phyloP scores from a whole-genome alignment of 345 rosid species.

The Euclidium syriacum region DNA sequence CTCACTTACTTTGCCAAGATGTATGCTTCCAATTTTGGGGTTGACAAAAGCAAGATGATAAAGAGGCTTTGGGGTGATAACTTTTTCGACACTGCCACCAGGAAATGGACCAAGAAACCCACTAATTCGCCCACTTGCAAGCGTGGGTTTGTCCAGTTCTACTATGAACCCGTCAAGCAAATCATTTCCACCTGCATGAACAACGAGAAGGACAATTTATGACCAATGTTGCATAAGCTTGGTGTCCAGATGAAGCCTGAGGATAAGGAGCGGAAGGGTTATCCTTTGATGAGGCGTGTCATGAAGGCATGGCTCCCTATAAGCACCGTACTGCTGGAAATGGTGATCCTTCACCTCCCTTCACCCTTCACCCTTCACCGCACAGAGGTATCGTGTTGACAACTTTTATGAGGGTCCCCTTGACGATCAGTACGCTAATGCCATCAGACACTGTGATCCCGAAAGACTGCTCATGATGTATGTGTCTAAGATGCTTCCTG shows the following conservation, averaged over 20 bases:
- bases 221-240: constrained; percentile 66
- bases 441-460: constrained; percentile 61
- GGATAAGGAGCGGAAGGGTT: constrained; percentile 58
- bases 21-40: constrained; percentile 71
- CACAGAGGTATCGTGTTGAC: constrained; percentile 64
- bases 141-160: too few relatives aligned
- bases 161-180: constrained; percentile 70
- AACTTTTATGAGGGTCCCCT: constrained; percentile 72
- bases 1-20: constrained; percentile 61
- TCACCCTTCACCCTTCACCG: constrained; percentile 54
- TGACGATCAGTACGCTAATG: constrained; percentile 54
- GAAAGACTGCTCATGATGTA: constrained; percentile 69
- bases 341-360: constrained; percentile 72
- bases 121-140: too few relatives aligned
- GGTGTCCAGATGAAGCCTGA: constrained; percentile 50
- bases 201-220: constrained; percentile 64
- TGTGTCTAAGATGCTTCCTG: constrained; percentile 75
- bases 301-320: constrained; percentile 80
- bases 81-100: constrained; percentile 65
- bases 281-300: constrained; percentile 69
- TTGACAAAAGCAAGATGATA: constrained; percentile 67
- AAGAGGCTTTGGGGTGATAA: constrained; percentile 43
- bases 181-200: constrained; percentile 64
- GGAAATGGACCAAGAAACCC: constrained; percentile 62
- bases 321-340: constrained; percentile 53